These are phyloP conservation scores for Boletus rex-veris DNA, from an alignment of 768 basidiomycete genomes.

Conservation along the genomic window DNA sequence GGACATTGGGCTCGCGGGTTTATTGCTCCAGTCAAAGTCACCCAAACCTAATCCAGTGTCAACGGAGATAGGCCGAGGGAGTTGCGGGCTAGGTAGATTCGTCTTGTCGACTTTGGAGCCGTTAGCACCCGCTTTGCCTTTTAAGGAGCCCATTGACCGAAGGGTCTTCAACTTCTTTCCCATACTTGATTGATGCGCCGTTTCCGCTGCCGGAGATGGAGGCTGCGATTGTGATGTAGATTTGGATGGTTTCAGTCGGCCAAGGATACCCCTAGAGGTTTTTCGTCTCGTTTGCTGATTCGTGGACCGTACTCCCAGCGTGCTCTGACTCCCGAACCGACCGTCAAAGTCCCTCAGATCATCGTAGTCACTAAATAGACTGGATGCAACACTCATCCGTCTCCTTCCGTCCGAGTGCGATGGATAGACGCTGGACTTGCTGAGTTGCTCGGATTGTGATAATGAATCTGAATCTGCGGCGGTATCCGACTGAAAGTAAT, in stretches of 20 bases:
- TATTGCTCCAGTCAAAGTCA: slow-evolving; percentile 50
- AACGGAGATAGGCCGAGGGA: slow-evolving; percentile 51
- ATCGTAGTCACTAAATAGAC: slow-evolving; percentile 81
- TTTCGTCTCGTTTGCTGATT: slow-evolving; percentile 48
- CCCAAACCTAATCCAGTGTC: slow-evolving; percentile 57
- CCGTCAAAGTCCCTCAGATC: slow-evolving; percentile 86
- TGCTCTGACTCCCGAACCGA: slow-evolving; percentile 78
- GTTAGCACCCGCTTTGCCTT: slow-evolving; percentile 41
- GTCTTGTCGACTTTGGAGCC: slow-evolving; percentile 33
- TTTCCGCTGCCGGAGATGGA: slow-evolving; percentile 42
- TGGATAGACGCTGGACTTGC: slow-evolving; percentile 26
- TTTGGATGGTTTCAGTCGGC: slow-evolving; percentile 49
- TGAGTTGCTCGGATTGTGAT: slow-evolving; percentile 21
- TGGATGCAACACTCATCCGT: slow-evolving; percentile 70
- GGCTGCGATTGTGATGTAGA: slow-evolving; percentile 44
- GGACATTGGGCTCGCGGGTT: slow-evolving; percentile 13
- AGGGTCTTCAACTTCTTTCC: slow-evolving; percentile 66
- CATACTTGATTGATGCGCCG: slow-evolving; percentile 27
- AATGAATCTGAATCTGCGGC: slow-evolving; percentile 15
- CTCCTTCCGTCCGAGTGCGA: slow-evolving; percentile 40
- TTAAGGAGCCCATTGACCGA: slow-evolving; percentile 79
- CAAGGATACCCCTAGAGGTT: slow-evolving; percentile 64
- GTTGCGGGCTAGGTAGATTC: slow-evolving; percentile 46
- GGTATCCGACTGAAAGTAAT: slow-evolving; percentile 17
- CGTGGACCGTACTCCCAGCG: slow-evolving; percentile 48